Evolutionary conservation across 345 rosid genomes (phyloP), one percentile per base, ranked within the genome.

Genomic region (Eucalyptus pauciflora): DNA sequence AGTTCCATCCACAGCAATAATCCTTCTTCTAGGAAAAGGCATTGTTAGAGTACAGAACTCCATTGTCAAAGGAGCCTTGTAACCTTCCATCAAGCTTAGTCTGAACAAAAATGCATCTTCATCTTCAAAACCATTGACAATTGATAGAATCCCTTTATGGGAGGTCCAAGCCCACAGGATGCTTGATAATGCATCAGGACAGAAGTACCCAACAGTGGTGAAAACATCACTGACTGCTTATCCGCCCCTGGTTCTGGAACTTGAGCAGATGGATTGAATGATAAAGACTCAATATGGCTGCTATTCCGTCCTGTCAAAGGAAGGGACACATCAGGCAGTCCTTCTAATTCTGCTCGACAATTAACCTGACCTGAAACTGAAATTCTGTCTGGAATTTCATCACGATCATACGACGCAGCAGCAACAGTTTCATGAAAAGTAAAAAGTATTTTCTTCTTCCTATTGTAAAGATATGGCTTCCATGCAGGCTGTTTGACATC

Each of bases 91-190:
- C 76, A 98, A 94, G 56, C 87, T 90, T 92, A 98, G 91, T 93
- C 95, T 97, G 91, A 96, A 97, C 87, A 98, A 94, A 90, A 98
- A 97, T 54, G 99, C 99, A 87, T 99, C 99, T 92, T 98, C 97
- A 88, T 97, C 97, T 91, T 98, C 99, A 71, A 96, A 80, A 98
- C 97, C 99, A 98, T 96, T 37, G 99, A 98, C 87, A 98, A 92
- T 90, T 98, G 99, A 92, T 98, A 98, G 88, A 98, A 98, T 71
- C 96, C 99, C 90, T 95, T 95, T 87, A 98, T 88, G n/a, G 98
- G 99, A 88, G 99, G 98, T 91, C 98, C 94, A 88, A 95, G 92
- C 56, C 93, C 89, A 89, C 97, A 97, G 86, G 88, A 89, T 62
- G 98, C 99, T 90, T 95, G 98, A 93, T 98, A 98, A 50, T 90